A percentile compares a stretch with the other conserved stretches of the same genome.
These are phyloP conservation scores for Lactarius deliciosus DNA, from an alignment of 768 basidiomycete genomes.

Conservation along the genomic window DNA sequence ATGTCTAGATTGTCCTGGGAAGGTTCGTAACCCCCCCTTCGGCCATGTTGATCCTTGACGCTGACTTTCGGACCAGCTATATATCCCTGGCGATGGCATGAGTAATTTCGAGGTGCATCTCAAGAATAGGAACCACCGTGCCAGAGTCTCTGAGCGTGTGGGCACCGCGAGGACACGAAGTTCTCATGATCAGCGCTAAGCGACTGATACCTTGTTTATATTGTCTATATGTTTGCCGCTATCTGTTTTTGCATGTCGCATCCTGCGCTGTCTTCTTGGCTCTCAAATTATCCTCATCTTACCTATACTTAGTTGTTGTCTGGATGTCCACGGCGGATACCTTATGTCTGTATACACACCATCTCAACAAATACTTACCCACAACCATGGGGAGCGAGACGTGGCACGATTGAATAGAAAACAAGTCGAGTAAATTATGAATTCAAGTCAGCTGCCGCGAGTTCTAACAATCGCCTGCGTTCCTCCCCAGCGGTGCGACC, in stretches of 20 bases:
- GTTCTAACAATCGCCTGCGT: conserved; percentile 20
- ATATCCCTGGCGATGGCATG: conserved; percentile 29
- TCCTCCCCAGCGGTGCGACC: conserved; percentile 25
- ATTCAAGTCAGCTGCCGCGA: conserved; percentile 15
- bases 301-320: conserved; percentile 29
- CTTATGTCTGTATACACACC: conserved; percentile 27
- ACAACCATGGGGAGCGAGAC: neutral
- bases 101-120: conserved; percentile 94
- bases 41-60: neutral
- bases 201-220: conserved; percentile 25
- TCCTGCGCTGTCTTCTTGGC: conserved; percentile 20
- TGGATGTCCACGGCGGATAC: conserved; percentile 27
- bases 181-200: conserved; percentile 27
- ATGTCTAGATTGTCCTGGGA: conserved; percentile 91
- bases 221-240: conserved; percentile 28
- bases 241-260: conserved; percentile 28
- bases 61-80: conserved; percentile 18
- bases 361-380: conserved; percentile 4
- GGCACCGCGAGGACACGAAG: conserved; percentile 22
- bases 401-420: conserved; percentile 16
- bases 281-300: conserved; percentile 27
- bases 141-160: conserved; percentile 64
- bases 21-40: conserved; percentile 48
- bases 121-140: conserved; percentile 77
- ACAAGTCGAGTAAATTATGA: conserved; percentile 2